Conservation (phyloP, 352 stramenopile genomes). For the Globisporangium radiosum region DNA sequence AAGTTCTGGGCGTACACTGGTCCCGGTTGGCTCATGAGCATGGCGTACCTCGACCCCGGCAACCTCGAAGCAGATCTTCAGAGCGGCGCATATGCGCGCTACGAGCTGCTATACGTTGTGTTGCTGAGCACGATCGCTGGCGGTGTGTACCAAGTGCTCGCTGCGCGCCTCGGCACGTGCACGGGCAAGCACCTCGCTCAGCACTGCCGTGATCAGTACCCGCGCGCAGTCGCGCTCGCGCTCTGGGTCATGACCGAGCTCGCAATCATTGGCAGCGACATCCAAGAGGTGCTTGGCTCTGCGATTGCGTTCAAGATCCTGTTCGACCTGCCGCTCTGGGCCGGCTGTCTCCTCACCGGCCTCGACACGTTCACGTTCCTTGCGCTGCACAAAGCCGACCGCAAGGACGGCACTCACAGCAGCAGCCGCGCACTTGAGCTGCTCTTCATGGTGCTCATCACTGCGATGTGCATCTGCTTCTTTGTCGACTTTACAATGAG, state of each 20-base stretch:
- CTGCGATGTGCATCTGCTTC: constrained; percentile 85
- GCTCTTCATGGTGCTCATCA: constrained; percentile 84
- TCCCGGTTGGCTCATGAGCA: constrained; percentile 61
- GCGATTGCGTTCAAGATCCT: constrained; percentile 81
- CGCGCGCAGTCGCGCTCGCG: constrained; percentile 30
- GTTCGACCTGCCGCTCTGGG: constrained; percentile 58
- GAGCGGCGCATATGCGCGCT: constrained; percentile 76
- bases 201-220: constrained; percentile 67
- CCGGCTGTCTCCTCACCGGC: constrained; percentile 57
- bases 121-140: constrained; percentile 79
- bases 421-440: constrained; percentile 51
- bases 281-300: constrained; percentile 76
- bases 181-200: constrained; percentile 79
- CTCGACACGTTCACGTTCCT: constrained; percentile 90
- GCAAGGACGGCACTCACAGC: constrained; percentile 1
- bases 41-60: constrained; percentile 89
- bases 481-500: constrained; percentile 58
- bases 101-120: constrained; percentile 54
- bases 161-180: constrained; percentile 78
- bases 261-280: constrained; percentile 85
- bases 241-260: constrained; percentile 85
- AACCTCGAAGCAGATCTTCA: constrained; percentile 92
- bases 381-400: constrained; percentile 62
- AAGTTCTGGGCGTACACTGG: constrained; percentile 51
- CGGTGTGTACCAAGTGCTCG: constrained; percentile 69